phyloP scores from a whole-genome alignment of 345 rosid species.

The Eutrema heterophyllum region DNA sequence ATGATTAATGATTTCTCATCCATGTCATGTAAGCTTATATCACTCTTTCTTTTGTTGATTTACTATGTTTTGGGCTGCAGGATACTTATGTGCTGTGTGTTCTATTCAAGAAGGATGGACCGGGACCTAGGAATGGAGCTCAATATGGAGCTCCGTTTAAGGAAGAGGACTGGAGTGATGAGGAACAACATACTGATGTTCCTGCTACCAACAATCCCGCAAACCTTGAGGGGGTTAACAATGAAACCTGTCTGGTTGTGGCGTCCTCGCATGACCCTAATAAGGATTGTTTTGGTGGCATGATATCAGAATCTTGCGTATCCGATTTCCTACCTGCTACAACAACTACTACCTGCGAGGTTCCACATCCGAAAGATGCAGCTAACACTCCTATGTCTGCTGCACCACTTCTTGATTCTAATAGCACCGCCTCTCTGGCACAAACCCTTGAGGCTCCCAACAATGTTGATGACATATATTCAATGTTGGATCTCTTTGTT shows the following conservation, averaged over 20 bases:
- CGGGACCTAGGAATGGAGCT: constrained; percentile 96
- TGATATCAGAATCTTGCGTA: constrained; percentile 23
- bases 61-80: constrained; percentile 32
- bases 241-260: constrained; percentile 13
- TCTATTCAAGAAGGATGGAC: constrained; percentile 85
- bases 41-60: not conserved
- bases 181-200: constrained; percentile 25
- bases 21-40: not conserved
- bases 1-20: not conserved
- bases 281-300: constrained; percentile 9
- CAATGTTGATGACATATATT: constrained; percentile 16
- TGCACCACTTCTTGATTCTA: constrained; percentile 5
- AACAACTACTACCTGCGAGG: not conserved
- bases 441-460: constrained; percentile 2
- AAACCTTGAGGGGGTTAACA: not conserved
- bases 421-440: not conserved
- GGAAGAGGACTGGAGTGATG: constrained; percentile 90
- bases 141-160: constrained; percentile 95
- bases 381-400: constrained; percentile 13
- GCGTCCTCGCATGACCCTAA: not conserved
- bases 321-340: constrained; percentile 4
- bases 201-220: not conserved
- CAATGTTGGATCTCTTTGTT: constrained; percentile 29
- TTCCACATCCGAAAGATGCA: constrained; percentile 7
- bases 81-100: constrained; percentile 90